Conservation (phyloP, 2,329 filamentous ascomycete genomes). For the Endothia cerciana region DNA sequence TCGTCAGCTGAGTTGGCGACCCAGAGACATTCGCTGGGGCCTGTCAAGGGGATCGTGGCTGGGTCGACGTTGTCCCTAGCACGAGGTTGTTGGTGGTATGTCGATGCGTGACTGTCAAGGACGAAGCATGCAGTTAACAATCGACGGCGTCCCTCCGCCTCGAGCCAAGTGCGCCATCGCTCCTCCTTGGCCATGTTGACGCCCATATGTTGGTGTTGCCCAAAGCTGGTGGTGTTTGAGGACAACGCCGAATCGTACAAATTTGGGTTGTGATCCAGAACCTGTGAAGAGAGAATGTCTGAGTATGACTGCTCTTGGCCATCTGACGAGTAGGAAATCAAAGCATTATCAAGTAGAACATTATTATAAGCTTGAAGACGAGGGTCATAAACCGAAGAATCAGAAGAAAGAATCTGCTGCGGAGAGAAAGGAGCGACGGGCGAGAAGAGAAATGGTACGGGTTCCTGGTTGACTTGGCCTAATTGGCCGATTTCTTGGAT, state of each 20-base stretch:
- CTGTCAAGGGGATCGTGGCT: constrained; percentile 50
- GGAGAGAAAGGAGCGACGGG: constrained; percentile 24
- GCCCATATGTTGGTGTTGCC: constrained; percentile 28
- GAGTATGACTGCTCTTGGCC: constrained; percentile 36
- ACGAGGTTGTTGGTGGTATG: constrained; percentile 56
- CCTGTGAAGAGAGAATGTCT: constrained; percentile 37
- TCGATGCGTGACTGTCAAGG: constrained; percentile 58
- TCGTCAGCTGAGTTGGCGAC: constrained; percentile 47
- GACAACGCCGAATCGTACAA: constrained; percentile 33
- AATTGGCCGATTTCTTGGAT: constrained; percentile 14
- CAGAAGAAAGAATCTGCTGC: constrained; percentile 27
- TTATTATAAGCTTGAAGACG: constrained; percentile 22
- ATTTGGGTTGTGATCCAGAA: constrained; percentile 34
- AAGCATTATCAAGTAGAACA: constrained; percentile 29
- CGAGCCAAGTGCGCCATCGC: constrained; percentile 57
- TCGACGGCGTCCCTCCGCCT: constrained; percentile 55
- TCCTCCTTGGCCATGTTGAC: constrained; percentile 35
- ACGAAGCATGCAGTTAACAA: constrained; percentile 61
- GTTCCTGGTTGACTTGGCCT: constrained; percentile 22
- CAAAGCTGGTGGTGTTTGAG: constrained; percentile 32
- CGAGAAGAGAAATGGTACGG: constrained; percentile 21
- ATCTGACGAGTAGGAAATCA: constrained; percentile 31
- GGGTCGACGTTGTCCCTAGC: constrained; percentile 45
- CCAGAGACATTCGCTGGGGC: constrained; percentile 52
- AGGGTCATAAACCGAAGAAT: constrained; percentile 26